Evolutionary conservation across 2,329 filamentous ascomycete genomes (phyloP).

Genomic region (Fusarium sp.): DNA sequence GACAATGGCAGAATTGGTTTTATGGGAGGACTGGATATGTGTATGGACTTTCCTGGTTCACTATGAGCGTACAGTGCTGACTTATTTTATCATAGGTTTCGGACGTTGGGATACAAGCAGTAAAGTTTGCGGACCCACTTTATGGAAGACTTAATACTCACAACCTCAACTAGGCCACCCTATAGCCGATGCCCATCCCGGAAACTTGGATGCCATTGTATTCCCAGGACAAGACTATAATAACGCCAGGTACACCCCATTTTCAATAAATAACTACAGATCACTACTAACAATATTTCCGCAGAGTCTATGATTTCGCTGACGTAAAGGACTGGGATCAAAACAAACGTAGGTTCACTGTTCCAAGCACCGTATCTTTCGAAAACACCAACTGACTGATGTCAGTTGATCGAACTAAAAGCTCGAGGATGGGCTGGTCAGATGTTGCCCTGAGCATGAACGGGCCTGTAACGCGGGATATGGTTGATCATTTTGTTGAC

Average conservation of each 20-base stretch:
- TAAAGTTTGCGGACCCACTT: constrained; percentile 42
- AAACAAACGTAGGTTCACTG: constrained; percentile 71
- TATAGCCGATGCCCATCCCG: constrained; percentile 85
- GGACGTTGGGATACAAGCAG: constrained; percentile 90
- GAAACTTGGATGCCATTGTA: constrained; percentile 77
- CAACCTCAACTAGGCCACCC: constrained; percentile 65
- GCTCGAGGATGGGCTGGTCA: constrained; percentile 91
- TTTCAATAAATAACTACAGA: accelerated
- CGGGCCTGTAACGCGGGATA: constrained; percentile 79
- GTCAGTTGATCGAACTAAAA: constrained; percentile 77
- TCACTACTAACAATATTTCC: background rate
- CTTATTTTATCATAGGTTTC: constrained; percentile 62
- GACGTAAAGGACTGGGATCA: constrained; percentile 82
- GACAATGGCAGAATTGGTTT: constrained; percentile 80
- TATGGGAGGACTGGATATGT: constrained; percentile 92
- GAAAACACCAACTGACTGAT: background rate
- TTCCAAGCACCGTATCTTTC: accelerated
- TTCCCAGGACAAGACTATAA: constrained; percentile 96
- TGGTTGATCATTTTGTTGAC: constrained; percentile 83
- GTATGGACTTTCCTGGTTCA: constrained; percentile 49
- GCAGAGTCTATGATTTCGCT: constrained; percentile 79
- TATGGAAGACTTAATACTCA: constrained; percentile 9
- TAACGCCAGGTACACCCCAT: constrained; percentile 67
- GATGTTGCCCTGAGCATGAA: constrained; percentile 83
- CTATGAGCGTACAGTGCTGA: constrained; percentile 34